These are phyloP conservation scores for Streptanthus diversifolius DNA, from an alignment of 345 rosid species.

Conservation along the genomic window DNA sequence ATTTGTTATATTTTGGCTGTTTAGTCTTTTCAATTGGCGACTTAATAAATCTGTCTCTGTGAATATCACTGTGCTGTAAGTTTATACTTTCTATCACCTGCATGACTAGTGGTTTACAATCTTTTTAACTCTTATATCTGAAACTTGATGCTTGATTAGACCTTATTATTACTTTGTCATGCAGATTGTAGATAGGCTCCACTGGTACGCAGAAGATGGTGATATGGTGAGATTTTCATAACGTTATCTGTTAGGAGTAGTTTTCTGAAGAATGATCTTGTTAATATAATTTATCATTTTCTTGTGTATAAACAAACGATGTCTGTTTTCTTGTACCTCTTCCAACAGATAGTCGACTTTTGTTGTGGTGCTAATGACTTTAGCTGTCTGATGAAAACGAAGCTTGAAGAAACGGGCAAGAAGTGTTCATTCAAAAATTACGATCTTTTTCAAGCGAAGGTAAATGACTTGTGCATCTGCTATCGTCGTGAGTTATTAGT, in stretches of 20 bases:
- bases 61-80: slow-evolving; percentile 11
- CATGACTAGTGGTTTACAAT: neutral
- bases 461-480: slow-evolving; percentile 29
- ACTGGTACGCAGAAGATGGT: slow-evolving; percentile 75
- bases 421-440: slow-evolving; percentile 75
- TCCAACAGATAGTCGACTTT: slow-evolving; percentile 81
- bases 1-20: slow-evolving; percentile 2
- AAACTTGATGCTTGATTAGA: slow-evolving; percentile 19
- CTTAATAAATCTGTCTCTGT: slow-evolving; percentile 1
- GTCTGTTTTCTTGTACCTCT: slow-evolving; percentile 16
- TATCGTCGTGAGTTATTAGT: slow-evolving; percentile 1
- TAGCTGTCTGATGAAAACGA: slow-evolving; percentile 68
- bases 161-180: slow-evolving; percentile 11
- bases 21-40: neutral
- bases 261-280: neutral
- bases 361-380: slow-evolving; percentile 98
- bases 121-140: neutral
- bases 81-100: slow-evolving; percentile 12
- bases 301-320: slow-evolving; percentile 12
- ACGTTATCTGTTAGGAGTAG: neutral
- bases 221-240: slow-evolving; percentile 61
- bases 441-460: slow-evolving; percentile 77
- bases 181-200: slow-evolving; percentile 88
- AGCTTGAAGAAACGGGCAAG: slow-evolving; percentile 83
- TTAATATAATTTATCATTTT: neutral